Evolutionary conservation across 352 stramenopile genomes (phyloP), one percentile per base, ranked within the genome.

Genomic region (Blastocystis sp.): DNA sequence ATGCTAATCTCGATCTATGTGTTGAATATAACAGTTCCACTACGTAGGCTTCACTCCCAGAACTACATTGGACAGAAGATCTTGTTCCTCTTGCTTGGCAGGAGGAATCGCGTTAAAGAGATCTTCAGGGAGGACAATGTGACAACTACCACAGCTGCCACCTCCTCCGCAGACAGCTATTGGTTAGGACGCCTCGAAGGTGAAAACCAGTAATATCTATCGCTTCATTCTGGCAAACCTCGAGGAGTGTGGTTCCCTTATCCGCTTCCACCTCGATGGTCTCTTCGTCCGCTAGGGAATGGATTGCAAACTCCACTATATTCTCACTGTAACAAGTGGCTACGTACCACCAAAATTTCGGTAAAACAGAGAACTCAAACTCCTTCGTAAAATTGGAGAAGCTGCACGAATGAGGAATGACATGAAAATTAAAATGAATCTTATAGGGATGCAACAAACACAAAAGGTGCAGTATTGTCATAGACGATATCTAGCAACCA

Each of bases 1-100:
- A 87, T 34, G 76, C 76, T 18, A 87, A 56, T 59, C 76, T 41
- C 20, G 76, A 87, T 9, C 76, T 87, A 87, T 20, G 23, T 20
- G 29, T 80, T 26, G 64, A 63, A 62, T 26, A 20, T 6, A 6
- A 45, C 18, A 41, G 13, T 18, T 7, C 3, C 13, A 29, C 37
- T 39, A 80, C 70, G 70, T 80, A 18, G 70, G 70, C 70, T 80
- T 62, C 20, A 34, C 50, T 8, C 70, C 70, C n/a, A 80, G 64
- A 34, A 80, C 70, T 11, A 80, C 70, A 64, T 62, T 80, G 11
- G 13, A 64, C 6, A 80, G 70, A 4, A 80, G 70, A 23, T 80
- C 70, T 8, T 62, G 26, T 41, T 80, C 70, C 50, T 61, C 13
- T 7, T 80, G 45, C 13, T 80, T 80, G 50, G 70, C 37, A 20